Evolutionary conservation across 768 basidiomycete genomes (phyloP).

Genomic region (Boletus insuetus): DNA sequence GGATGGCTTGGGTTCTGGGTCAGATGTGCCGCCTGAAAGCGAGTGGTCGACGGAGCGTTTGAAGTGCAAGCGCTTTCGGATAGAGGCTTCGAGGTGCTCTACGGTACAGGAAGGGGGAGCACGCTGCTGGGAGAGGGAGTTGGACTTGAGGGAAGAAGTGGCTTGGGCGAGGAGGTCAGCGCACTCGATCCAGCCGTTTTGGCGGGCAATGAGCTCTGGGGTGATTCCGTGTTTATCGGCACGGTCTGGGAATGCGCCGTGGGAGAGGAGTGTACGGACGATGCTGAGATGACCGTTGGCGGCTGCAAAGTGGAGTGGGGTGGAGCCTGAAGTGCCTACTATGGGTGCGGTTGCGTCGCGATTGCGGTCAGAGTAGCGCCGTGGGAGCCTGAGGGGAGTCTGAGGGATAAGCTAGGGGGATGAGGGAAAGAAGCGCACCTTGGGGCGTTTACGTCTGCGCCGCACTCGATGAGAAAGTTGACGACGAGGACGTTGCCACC

Average conservation of each 20-base stretch:
- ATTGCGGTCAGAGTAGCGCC: slow-evolving; percentile 70
- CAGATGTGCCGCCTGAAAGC: slow-evolving; percentile 38
- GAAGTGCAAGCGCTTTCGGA: slow-evolving; percentile 57
- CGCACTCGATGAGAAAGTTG: slow-evolving; percentile 81
- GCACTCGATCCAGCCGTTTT: slow-evolving; percentile 77
- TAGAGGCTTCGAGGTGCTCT: slow-evolving; percentile 29
- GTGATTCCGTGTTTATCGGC: slow-evolving; percentile 91
- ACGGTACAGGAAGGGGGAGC: slow-evolving; percentile 23
- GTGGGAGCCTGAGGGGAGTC: slow-evolving; percentile 51
- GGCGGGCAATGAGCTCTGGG: slow-evolving; percentile 77
- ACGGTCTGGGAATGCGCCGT: slow-evolving; percentile 78
- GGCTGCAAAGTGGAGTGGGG: slow-evolving; percentile 95
- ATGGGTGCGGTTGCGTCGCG: slow-evolving; percentile 67
- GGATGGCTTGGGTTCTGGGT: slow-evolving; percentile 26
- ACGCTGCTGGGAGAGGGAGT: slow-evolving; percentile 12
- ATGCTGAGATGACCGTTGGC: slow-evolving; percentile 87
- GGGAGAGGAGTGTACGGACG: slow-evolving; percentile 75
- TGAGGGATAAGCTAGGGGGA: slow-evolving; percentile 11
- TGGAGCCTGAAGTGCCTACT: slow-evolving; percentile 82
- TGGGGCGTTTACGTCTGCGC: slow-evolving; percentile 98
- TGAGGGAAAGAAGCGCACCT: slow-evolving; percentile 51
- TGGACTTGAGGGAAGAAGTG: slow-evolving; percentile 34
- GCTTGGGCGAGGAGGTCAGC: slow-evolving; percentile 72
- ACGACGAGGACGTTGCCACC: slow-evolving; percentile 90
- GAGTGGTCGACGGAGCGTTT: slow-evolving; percentile 80